Evolutionary conservation across 1,284 basidiomycete species (phyloP).

Genomic region (Rugosomyces carneus): DNA sequence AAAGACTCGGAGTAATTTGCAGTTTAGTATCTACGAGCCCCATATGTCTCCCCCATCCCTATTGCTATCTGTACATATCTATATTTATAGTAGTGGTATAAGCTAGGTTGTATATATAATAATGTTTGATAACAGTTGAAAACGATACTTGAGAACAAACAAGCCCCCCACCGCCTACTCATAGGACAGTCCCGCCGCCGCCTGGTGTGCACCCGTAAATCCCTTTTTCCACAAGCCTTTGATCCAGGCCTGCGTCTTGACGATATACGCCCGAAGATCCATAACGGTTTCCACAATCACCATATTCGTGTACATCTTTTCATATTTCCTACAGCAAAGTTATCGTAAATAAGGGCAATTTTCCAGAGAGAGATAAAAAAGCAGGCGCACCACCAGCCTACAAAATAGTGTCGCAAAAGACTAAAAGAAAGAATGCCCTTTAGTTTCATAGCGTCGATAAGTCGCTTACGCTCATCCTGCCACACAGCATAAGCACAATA

Average conservation of each 20-base stretch:
- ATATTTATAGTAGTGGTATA: slow-evolving; percentile 3
- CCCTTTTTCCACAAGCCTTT: slow-evolving; percentile 52
- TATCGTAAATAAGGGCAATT: slow-evolving; percentile 8
- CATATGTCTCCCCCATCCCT: not conserved
- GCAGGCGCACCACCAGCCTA: slow-evolving; percentile 56
- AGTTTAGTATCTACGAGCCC: no score
- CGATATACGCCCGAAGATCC: slow-evolving; percentile 59
- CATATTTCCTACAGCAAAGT: slow-evolving; percentile 44
- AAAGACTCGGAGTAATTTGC: slow-evolving; percentile 30
- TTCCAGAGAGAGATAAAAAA: slow-evolving; percentile 5
- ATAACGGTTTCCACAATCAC: slow-evolving; percentile 53
- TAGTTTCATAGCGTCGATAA: slow-evolving; percentile 42
- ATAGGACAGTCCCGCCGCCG: slow-evolving; percentile 59
- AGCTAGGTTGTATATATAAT: not conserved
- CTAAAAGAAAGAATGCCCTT: slow-evolving; percentile 47
- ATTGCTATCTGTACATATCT: not conserved
- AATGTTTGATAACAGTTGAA: no score
- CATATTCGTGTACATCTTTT: slow-evolving; percentile 46
- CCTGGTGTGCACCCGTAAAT: slow-evolving; percentile 57
- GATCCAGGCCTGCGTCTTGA: slow-evolving; percentile 64
- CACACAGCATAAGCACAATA: slow-evolving; percentile 86
- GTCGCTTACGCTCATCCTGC: slow-evolving; percentile 64
- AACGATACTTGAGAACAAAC: not conserved
- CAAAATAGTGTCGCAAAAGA: slow-evolving; percentile 49
- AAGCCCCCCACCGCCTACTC: slow-evolving; percentile 1